Evolutionary conservation across 2,329 filamentous ascomycete species (phyloP), one percentile per base, ranked within the genome.

Genomic region (Ceratocystis alfenasii): DNA sequence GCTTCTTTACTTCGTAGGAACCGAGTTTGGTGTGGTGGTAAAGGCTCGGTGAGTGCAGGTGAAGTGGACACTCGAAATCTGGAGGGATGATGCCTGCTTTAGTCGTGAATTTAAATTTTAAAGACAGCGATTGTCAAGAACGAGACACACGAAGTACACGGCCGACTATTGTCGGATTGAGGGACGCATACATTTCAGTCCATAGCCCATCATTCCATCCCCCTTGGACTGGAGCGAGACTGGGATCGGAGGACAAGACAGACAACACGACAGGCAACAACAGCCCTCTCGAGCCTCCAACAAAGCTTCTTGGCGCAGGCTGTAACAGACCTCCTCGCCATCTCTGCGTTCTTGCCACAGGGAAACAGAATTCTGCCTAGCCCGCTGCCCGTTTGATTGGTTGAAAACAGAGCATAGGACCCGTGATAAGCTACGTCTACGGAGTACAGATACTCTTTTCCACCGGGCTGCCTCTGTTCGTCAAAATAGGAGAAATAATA

Each of bases 1-100:
- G 28, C 55, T 59, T 59, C 30, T 59, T 59, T 59, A n/a, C 33
- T 36, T 59, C 55, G 28, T 17, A 59, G 28, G 55, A 59, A n/a
- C 55, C 55, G 55, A 59, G 28, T 10, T 53, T 12, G 3, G 28
- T 12, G n/a, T 30, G 28, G 22, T 53, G 22, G 55, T 36, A n/a
- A 20, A 5, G 55, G 28, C 17, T 59, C 55, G 55, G 55, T 59
- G 55, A 59, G 55, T n/a, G 6, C 55, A 22, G 55, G 25, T 59
- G 28, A 59, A n/a, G 28, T n/a, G 1, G 28, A 22, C 55, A 59
- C 22, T n/a, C n/a, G 7, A 22, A 33, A 30, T 25, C 28, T 20
- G 30, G 25, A 59, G 55, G 55, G 55, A 59, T 22, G 30, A 59
- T 59, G 55, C 55, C 55, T 36, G 55, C 7, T 59, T 17, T 36